These are phyloP conservation scores for Camellia granthamiana DNA, from an alignment of 148 eudicot species.

Conservation along the genomic window DNA sequence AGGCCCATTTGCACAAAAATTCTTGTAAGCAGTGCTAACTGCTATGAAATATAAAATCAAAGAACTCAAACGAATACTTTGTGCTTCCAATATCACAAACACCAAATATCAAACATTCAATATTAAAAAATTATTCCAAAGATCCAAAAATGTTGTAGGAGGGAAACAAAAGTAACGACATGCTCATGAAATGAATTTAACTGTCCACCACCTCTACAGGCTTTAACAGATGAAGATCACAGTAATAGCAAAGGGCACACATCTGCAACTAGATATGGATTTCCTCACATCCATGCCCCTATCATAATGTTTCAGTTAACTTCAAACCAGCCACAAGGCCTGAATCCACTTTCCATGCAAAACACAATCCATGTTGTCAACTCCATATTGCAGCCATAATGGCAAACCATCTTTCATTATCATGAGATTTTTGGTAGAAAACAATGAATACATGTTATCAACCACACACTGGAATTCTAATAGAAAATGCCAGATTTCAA, in stretches of 20 bases:
- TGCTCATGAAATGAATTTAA: neutral
- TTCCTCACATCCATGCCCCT: neutral
- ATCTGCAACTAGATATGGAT: neutral
- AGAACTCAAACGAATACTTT: neutral
- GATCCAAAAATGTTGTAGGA: too few species aligned
- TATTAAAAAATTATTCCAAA: too few species aligned
- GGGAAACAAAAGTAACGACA: neutral
- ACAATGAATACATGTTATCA: neutral
- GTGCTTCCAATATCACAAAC: neutral
- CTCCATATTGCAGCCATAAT: neutral
- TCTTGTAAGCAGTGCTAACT: neutral
- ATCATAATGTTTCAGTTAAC: neutral
- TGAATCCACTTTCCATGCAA: neutral
- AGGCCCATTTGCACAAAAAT: neutral
- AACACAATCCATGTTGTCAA: neutral
- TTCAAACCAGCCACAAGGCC: neutral
- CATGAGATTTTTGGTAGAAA: neutral
- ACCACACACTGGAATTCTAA: too few species aligned
- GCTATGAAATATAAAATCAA: neutral
- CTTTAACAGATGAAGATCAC: neutral
- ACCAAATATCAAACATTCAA: neutral
- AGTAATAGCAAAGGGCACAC: neutral
- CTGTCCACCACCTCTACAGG: neutral
- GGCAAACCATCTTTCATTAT: neutral
- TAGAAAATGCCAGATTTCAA: neutral